These are phyloP conservation scores for Dissoconium aciculare DNA, from an alignment of 2,329 filamentous ascomycete genomes.

Conservation along the genomic window DNA sequence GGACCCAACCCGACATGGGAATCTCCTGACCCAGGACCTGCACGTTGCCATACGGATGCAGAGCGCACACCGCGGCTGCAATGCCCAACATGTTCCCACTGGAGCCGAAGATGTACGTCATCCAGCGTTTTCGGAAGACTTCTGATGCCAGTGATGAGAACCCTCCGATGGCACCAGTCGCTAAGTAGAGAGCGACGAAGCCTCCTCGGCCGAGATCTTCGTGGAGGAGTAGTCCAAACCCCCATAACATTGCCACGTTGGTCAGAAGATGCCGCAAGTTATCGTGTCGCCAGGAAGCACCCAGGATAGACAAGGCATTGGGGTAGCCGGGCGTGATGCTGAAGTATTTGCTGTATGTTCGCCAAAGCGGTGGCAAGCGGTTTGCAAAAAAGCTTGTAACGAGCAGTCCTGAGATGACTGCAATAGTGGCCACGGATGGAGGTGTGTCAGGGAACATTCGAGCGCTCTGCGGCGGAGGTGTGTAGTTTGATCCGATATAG, in stretches of 20 bases:
- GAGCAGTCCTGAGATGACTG: constrained; percentile 47
- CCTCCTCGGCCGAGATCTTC: constrained; percentile 54
- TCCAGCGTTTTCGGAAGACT: constrained; percentile 30
- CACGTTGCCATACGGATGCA: constrained; percentile 21
- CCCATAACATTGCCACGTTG: constrained; percentile 52
- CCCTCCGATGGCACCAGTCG: constrained; percentile 43
- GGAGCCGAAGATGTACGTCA: constrained; percentile 46
- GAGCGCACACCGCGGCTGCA: constrained; percentile 40
- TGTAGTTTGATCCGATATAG: constrained; percentile 34
- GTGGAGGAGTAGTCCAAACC: constrained; percentile 52
- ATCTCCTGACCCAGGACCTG: constrained; percentile 19
- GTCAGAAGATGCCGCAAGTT: constrained; percentile 41
- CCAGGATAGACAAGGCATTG: constrained; percentile 45
- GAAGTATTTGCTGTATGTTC: constrained; percentile 53
- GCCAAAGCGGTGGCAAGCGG: constrained; percentile 51
- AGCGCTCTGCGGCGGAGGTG: constrained; percentile 33
- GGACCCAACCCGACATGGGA: constrained; percentile 23
- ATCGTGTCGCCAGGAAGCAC: constrained; percentile 56
- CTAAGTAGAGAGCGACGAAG: constrained; percentile 53
- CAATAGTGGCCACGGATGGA: constrained; percentile 49
- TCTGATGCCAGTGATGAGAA: constrained; percentile 40
- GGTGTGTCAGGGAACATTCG: constrained; percentile 47
- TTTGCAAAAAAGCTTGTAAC: constrained; percentile 42
- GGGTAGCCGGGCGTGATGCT: constrained; percentile 50
- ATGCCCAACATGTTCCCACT: constrained; percentile 51